Evolutionary conservation across 805 yeast species (phyloP).

Genomic region (Candida anglica): DNA sequence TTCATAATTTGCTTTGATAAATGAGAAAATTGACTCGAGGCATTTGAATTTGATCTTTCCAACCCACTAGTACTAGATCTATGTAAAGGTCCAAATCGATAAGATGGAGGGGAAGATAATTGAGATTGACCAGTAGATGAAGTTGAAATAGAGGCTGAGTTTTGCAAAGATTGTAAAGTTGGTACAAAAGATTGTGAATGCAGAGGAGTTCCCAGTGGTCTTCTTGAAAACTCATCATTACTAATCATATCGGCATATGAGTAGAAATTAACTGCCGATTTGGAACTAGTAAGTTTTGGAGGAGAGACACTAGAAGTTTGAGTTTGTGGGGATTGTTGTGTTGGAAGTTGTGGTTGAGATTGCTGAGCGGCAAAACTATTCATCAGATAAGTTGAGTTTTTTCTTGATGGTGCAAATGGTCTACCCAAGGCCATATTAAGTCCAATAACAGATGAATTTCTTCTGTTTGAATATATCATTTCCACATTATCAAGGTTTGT

Average conservation of each 20-base stretch:
- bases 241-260: conserved; percentile 78
- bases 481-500: conserved; percentile 68
- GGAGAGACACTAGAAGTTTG: conserved; percentile 22
- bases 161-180: conserved; percentile 7
- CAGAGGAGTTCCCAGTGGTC: conserved; percentile 60
- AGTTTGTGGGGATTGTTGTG: conserved; percentile 15
- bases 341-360: conserved; percentile 5
- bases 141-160: background rate
- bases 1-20: conserved; percentile 20
- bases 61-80: conserved; percentile 1
- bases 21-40: conserved; percentile 12
- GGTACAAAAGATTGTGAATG: conserved; percentile 32
- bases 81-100: background rate
- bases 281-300: conserved; percentile 33
- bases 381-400: conserved; percentile 30
- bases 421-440: conserved; percentile 47
- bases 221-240: conserved; percentile 61
- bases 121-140: background rate
- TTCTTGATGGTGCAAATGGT: conserved; percentile 35
- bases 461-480: conserved; percentile 55
- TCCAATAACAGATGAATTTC: conserved; percentile 52
- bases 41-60: conserved; percentile 4
- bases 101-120: too few species aligned
- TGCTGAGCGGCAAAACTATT: conserved; percentile 8
- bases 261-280: conserved; percentile 49